Evolutionary conservation across 176 grass and related monocot genomes (phyloP).

Genomic region (Poa pratensis): DNA sequence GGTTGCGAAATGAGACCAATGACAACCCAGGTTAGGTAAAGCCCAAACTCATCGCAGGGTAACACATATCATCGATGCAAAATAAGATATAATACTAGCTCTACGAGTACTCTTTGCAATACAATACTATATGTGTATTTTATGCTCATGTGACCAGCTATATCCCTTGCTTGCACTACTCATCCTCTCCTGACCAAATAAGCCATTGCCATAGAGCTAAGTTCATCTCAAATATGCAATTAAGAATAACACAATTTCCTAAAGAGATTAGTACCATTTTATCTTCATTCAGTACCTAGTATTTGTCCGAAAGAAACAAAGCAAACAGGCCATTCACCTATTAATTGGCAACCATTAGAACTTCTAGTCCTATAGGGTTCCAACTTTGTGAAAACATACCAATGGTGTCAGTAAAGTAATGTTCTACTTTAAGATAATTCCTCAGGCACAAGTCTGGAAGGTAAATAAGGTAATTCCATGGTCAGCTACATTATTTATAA

Average conservation of each 20-base stretch:
- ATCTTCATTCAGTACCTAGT: background rate
- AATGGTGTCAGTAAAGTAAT: background rate
- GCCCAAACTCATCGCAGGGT: background rate
- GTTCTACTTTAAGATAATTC: slow-evolving; percentile 22
- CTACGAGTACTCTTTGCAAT: too few relatives aligned
- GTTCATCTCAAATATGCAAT: too few relatives aligned
- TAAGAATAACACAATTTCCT: background rate
- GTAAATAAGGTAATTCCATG: slow-evolving; percentile 10
- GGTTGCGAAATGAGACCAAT: background rate
- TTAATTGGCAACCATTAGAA: slow-evolving; percentile 16
- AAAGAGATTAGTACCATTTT: background rate
- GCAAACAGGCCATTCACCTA: background rate
- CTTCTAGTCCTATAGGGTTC: background rate
- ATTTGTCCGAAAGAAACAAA: slow-evolving; percentile 13
- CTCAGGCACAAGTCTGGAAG: background rate
- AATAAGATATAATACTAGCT: too few relatives aligned
- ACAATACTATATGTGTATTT: too few relatives aligned
- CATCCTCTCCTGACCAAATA: too few relatives aligned
- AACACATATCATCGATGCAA: too few relatives aligned
- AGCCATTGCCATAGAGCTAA: too few relatives aligned
- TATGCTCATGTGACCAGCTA: too few relatives aligned
- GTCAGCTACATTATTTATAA: background rate
- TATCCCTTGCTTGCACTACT: too few relatives aligned
- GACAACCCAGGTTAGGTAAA: background rate
- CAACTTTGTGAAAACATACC: slow-evolving; percentile 15